phyloP scores from a whole-genome alignment of 495 filamentous ascomycete species.

The Trichocladium antarcticum region DNA sequence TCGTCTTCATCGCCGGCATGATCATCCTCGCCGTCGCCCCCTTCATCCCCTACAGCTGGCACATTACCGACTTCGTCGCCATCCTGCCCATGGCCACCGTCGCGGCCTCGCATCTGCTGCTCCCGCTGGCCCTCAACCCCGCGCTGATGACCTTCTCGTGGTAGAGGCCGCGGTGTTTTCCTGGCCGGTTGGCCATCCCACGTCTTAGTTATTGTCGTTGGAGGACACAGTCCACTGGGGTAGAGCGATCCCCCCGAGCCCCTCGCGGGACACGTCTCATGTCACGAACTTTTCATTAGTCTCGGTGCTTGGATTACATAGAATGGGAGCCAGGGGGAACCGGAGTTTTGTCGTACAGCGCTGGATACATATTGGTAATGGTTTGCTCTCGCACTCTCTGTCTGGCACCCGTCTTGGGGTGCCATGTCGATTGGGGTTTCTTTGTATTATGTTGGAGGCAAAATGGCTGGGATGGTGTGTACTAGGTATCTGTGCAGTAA shows the following conservation, averaged over 20 bases:
- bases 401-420: no score
- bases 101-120: constrained; percentile 52
- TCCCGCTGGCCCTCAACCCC: constrained; percentile 65
- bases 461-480: no score
- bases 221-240: no score
- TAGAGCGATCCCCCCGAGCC: no score
- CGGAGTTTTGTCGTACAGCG: neutral
- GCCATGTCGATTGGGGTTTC: no score
- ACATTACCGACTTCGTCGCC: constrained; percentile 66
- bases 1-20: constrained; percentile 52
- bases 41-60: constrained; percentile 57
- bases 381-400: no score
- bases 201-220: no score
- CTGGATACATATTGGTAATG: no score
- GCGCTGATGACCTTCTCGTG: constrained; percentile 75
- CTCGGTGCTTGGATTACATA: constrained; percentile 2
- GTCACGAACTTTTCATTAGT: neutral
- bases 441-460: no score
- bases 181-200: no score
- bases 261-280: neutral
- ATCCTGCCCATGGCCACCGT: constrained; percentile 71
- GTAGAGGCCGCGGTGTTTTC: constrained; percentile 34
- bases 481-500: no score
- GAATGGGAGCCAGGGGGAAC: neutral
- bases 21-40: constrained; percentile 51